A percentile compares a stretch with the other conserved stretches of the same genome.
Conservation (phyloP, 2,329 filamentous ascomycete species). For the Nigrospora oryzae region DNA sequence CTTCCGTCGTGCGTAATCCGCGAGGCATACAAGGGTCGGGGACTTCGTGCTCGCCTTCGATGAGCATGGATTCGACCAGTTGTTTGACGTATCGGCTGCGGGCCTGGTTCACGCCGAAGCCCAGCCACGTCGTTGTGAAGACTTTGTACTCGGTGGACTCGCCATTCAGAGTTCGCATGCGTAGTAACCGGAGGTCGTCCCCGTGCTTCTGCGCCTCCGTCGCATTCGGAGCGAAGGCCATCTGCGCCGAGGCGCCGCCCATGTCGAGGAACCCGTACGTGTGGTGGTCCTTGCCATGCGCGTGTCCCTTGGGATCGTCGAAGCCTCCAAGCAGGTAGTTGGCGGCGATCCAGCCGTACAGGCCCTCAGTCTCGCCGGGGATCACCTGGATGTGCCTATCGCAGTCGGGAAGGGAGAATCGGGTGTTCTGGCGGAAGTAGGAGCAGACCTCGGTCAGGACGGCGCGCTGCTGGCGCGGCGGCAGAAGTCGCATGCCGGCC, state of each 20-base stretch:
- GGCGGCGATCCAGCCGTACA: slow-evolving; percentile 96
- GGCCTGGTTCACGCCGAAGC: slow-evolving; percentile 94
- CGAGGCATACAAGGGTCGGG: slow-evolving; percentile 86
- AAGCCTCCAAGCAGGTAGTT: slow-evolving; percentile 94
- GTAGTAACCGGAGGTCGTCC: slow-evolving; percentile 77
- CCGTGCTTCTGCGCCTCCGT: slow-evolving; percentile 88
- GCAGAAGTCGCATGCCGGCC: slow-evolving; percentile 84
- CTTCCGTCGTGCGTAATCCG: slow-evolving; percentile 64
- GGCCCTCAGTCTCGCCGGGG: slow-evolving; percentile 84
- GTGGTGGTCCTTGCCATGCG: slow-evolving; percentile 79
- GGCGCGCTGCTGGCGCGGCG: slow-evolving; percentile 60
- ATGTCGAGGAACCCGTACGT: slow-evolving; percentile 98
- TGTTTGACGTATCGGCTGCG: slow-evolving; percentile 74
- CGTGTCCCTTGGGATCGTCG: slow-evolving; percentile 63
- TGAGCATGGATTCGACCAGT: slow-evolving; percentile 59
- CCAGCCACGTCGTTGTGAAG: slow-evolving; percentile 94
- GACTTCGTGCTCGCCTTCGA: slow-evolving; percentile 53
- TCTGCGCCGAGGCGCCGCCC: slow-evolving; percentile 95
- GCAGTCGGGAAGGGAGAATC: slow-evolving; percentile 87
- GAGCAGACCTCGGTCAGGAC: slow-evolving; percentile 73
- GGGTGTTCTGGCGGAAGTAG: slow-evolving; percentile 68
- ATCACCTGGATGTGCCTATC: slow-evolving; percentile 87
- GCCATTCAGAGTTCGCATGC: slow-evolving; percentile 77
- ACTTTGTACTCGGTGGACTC: slow-evolving; percentile 72
- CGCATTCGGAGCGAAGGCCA: slow-evolving; percentile 89